Evolutionary conservation across 176 grass and related monocot genomes (phyloP).

Genomic region (Tuctoria greenei): DNA sequence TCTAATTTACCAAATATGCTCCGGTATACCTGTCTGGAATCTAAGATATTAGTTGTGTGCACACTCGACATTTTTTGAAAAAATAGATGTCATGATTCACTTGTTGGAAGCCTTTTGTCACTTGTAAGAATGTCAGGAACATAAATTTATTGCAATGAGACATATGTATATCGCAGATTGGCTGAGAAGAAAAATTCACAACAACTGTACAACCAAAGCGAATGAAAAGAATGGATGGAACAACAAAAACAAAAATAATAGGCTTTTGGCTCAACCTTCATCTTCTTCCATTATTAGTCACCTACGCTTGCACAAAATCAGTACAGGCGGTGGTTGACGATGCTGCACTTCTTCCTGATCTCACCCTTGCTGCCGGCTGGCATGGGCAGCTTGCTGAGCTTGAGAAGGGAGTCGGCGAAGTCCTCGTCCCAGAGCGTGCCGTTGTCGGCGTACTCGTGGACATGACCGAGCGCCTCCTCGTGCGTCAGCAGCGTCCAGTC

Average conservation of each 20-base stretch:
- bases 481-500: conserved; percentile 48
- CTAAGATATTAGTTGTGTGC: no score
- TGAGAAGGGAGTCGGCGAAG: conserved; percentile 48
- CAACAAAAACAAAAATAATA: background rate
- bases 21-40: background rate
- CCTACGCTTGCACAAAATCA: background rate
- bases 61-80: background rate
- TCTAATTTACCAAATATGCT: no score
- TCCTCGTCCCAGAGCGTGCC: conserved; percentile 39
- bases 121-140: background rate
- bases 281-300: background rate
- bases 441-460: conserved; percentile 39
- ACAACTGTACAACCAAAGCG: background rate
- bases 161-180: conserved; percentile 15
- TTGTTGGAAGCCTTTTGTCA: background rate
- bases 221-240: conserved; percentile 36
- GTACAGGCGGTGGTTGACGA: conserved; percentile 23
- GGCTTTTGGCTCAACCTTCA: background rate
- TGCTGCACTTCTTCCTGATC: conserved; percentile 56
- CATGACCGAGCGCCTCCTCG: conserved; percentile 20
- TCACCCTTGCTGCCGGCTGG: conserved; percentile 50
- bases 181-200: background rate
- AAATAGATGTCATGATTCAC: background rate
- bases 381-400: conserved; percentile 60
- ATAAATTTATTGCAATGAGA: background rate